phyloP scores from a whole-genome alignment of 106 monocot genomes.

The Posidonia australis region DNA sequence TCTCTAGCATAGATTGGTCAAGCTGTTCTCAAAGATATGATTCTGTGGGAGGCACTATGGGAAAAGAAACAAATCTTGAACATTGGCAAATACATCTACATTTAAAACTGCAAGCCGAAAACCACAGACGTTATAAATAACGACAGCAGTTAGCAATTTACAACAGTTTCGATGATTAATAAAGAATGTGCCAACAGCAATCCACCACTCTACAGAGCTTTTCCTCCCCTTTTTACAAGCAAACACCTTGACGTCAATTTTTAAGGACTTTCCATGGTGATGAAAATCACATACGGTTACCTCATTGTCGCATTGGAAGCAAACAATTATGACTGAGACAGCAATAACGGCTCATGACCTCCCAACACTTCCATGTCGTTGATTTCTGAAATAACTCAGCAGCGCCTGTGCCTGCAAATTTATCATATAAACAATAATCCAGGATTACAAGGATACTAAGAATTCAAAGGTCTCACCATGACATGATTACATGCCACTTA shows the following conservation, averaged over 20 bases:
- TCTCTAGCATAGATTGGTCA: too few species aligned
- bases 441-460: not conserved
- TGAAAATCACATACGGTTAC: not conserved
- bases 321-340: not conserved
- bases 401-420: slow-evolving; percentile 67
- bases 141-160: slow-evolving; percentile 6
- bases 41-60: not conserved
- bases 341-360: slow-evolving; percentile 27
- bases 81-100: too few species aligned
- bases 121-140: not conserved
- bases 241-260: not conserved
- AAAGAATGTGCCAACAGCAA: not conserved
- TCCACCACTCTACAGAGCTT: not conserved
- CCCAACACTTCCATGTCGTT: slow-evolving; percentile 51
- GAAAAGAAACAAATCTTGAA: not conserved
- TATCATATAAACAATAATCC: not conserved
- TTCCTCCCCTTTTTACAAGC: not conserved
- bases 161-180: not conserved
- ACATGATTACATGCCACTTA: not conserved
- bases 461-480: not conserved
- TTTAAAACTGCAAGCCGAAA: not conserved
- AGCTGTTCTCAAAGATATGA: not conserved
- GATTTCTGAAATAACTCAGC: slow-evolving; percentile 71
- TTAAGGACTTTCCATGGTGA: not conserved
- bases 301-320: not conserved